Base-by-base conservation (phyloP, 2,329 filamentous ascomycete genomes). In the Dactylonectria macrodidyma region DNA sequence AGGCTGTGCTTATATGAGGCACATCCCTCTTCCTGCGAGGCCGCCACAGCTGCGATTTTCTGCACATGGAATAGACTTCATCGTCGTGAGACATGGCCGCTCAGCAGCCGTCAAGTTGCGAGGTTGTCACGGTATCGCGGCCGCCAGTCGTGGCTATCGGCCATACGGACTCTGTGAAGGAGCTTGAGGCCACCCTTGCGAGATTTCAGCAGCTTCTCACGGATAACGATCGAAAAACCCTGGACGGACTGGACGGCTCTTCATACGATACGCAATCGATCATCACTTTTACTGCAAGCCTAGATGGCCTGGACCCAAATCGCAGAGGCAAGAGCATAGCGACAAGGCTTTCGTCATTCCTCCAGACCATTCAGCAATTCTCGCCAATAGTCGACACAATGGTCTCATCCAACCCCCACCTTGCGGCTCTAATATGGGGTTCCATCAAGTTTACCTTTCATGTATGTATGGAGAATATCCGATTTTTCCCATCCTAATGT, bases 321-420 rank as follows among this genome's bases (percentile, higher is more conserved):
- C 22, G 71, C 0, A 19, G 70, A 30, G 71, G 70, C 0, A 71
- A 66, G 30, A 73, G 70, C 2, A 52, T 73, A 1, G 71, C 71
- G 0, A 65, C 71, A 0, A 55, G 66, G 11, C 3, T 73, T 0
- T 63, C 70, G 0, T 62, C 70, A 0, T 70, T 73, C 2, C 54
- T 73, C 0, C 68, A 73, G 9, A 72, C 63, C 0, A 67, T 72
- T 5, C 38, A 70, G 4, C 68, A 69, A 3, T 72, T 71, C 0
- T 65, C 70, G 3, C 63, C 68, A 0, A 54, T 70, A 2, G 38
- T 73, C 2, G 66, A 73, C 11, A 69, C 70, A 0, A 71, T 41
- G 2, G 38, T 71, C 0, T 52, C 65, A 3, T 65, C 71, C 0
- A 73, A 73, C 9, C 70, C 70, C 0, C 44, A 71, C 1, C 34